Evolutionary conservation across 768 basidiomycete genomes (phyloP).

Genomic region (Boletus patriciae): DNA sequence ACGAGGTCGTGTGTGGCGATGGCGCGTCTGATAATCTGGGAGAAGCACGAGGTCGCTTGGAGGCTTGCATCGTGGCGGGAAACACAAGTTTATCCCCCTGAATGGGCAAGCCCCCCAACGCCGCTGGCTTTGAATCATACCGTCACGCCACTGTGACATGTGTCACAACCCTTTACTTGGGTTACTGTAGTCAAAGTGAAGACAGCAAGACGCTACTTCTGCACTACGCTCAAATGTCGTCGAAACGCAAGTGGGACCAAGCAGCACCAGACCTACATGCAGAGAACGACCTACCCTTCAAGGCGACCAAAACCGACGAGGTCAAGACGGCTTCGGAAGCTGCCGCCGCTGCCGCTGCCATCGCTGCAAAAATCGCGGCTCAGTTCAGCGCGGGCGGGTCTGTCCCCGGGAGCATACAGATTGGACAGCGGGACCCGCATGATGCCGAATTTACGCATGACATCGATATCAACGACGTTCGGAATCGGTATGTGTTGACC

Average conservation of each 20-base stretch:
- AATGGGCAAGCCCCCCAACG: background rate
- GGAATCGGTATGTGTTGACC: constrained; percentile 93
- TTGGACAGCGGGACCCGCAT: constrained; percentile 59
- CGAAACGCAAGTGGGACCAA: constrained; percentile 85
- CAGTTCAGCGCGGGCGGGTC: constrained; percentile 59
- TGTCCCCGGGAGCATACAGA: constrained; percentile 40
- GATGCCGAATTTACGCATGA: constrained; percentile 85
- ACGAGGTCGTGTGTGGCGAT: constrained; percentile 34
- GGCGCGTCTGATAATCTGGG: constrained; percentile 33
- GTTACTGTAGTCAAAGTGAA: background rate
- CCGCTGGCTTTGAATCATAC: constrained; percentile 23
- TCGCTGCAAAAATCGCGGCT: constrained; percentile 93
- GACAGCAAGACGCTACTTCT: background rate
- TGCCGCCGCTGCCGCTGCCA: constrained; percentile 76
- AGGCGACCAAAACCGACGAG: constrained; percentile 48
- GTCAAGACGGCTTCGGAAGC: constrained; percentile 55
- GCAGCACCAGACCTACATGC: constrained; percentile 46
- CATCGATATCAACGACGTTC: constrained; percentile 95
- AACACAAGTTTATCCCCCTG: background rate
- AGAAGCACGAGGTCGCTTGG: constrained; percentile 35
- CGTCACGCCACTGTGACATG: constrained; percentile 18
- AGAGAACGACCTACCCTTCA: constrained; percentile 44
- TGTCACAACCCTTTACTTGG: constrained; percentile 4
- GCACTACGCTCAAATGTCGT: constrained; percentile 46
- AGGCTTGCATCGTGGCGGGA: constrained; percentile 20